A percentile compares a stretch with the other conserved stretches of the same genome.
Conservation (phyloP, 208 protist genomes). For the Vickermania ingenoplastis region DNA sequence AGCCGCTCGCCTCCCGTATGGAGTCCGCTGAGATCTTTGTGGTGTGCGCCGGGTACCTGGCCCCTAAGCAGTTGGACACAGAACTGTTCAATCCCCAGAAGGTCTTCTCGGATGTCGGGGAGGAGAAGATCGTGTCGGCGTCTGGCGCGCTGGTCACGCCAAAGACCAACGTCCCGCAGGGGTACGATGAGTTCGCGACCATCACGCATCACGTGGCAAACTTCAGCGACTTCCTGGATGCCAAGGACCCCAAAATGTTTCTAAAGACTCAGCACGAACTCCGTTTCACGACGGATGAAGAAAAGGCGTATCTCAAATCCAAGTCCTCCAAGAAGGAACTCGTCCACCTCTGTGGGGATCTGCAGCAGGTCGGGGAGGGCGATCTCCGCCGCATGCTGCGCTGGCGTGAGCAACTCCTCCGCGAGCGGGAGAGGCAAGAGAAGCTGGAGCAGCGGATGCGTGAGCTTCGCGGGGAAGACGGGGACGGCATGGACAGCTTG, state of each 20-base stretch:
- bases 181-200: slow-evolving; percentile 90
- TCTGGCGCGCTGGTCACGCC: slow-evolving; percentile 59
- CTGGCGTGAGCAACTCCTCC: slow-evolving; percentile 87
- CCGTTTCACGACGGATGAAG: slow-evolving; percentile 76
- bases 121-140: slow-evolving; percentile 76
- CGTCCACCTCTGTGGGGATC: slow-evolving; percentile 83
- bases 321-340: slow-evolving; percentile 90
- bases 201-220: slow-evolving; percentile 57
- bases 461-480: slow-evolving; percentile 11
- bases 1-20: slow-evolving; percentile 96
- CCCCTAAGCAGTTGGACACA: slow-evolving; percentile 94
- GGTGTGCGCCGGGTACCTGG: slow-evolving; percentile 94
- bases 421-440: slow-evolving; percentile 27
- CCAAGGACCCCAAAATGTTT: slow-evolving; percentile 82
- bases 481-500: slow-evolving; percentile 16
- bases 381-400: slow-evolving; percentile 91
- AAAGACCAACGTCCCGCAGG: slow-evolving; percentile 63
- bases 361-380: slow-evolving; percentile 91
- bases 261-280: slow-evolving; percentile 85
- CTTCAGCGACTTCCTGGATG: slow-evolving; percentile 88
- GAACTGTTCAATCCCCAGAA: slow-evolving; percentile 92
- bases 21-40: slow-evolving; percentile 99
- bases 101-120: slow-evolving; percentile 93
- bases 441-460: slow-evolving; percentile 9
- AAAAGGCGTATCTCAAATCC: slow-evolving; percentile 64